Evolutionary conservation across 1,284 basidiomycete genomes (phyloP).

Genomic region (Marasmius oreades): DNA sequence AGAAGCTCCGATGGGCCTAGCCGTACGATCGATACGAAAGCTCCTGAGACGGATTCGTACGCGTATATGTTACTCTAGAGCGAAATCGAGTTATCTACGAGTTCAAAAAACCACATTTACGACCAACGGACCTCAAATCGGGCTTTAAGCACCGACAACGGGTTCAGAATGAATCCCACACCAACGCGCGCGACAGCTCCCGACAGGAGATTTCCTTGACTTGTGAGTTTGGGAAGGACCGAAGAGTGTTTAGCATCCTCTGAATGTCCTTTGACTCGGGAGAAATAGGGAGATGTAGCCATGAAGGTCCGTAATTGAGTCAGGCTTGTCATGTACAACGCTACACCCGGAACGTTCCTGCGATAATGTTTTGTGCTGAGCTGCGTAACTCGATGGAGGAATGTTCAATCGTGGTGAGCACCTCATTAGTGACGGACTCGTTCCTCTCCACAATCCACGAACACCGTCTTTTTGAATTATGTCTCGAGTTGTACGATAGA

Average conservation of each 20-base stretch:
- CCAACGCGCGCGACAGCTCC: slow-evolving; percentile 84
- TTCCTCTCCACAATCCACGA: slow-evolving; percentile 83
- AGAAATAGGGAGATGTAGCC: slow-evolving; percentile 65
- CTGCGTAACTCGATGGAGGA: background rate
- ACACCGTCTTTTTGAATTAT: slow-evolving; percentile 63
- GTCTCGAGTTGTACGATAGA: slow-evolving; percentile 51
- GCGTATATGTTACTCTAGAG: slow-evolving; percentile 75
- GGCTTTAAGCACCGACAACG: slow-evolving; percentile 93
- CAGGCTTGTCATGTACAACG: slow-evolving; percentile 86
- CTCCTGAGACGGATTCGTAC: slow-evolving; percentile 65
- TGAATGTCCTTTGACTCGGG: slow-evolving; percentile 29
- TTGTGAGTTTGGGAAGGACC: slow-evolving; percentile 75
- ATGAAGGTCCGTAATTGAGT: slow-evolving; percentile 74
- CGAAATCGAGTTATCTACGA: slow-evolving; percentile 6
- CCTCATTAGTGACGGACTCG: slow-evolving; percentile 78
- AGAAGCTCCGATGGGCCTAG: slow-evolving; percentile 82
- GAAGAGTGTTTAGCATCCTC: slow-evolving; percentile 34
- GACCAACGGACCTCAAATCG: slow-evolving; percentile 76
- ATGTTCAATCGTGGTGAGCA: slow-evolving; percentile 19
- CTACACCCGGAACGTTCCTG: slow-evolving; percentile 92
- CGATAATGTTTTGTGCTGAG: background rate
- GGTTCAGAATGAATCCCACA: slow-evolving; percentile 89
- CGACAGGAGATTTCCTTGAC: slow-evolving; percentile 83
- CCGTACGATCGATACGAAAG: slow-evolving; percentile 60
- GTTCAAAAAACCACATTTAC: background rate